Evolutionary conservation across 176 grass and related monocot species (phyloP).

Genomic region (Musa schizocarpa): DNA sequence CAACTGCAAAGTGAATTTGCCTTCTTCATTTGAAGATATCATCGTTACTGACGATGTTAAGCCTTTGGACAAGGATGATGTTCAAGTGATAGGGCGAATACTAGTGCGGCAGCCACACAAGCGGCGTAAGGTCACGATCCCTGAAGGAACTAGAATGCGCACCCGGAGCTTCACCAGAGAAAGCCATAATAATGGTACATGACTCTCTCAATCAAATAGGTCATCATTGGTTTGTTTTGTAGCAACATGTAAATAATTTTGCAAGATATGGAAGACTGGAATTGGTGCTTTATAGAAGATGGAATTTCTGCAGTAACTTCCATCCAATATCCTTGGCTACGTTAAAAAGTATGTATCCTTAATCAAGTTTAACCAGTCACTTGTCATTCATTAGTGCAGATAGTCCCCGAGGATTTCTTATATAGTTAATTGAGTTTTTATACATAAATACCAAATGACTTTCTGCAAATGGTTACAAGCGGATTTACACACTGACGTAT

Average conservation of each 20-base stretch:
- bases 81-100: conserved; percentile 12
- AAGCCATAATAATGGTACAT: neutral
- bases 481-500: no score
- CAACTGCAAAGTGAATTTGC: neutral
- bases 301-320: neutral
- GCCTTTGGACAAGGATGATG: conserved; percentile 29
- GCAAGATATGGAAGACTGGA: neutral
- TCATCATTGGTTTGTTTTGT: neutral
- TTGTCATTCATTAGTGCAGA: no score
- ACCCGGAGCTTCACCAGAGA: conserved; percentile 34
- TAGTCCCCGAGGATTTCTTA: no score
- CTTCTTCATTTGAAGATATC: conserved; percentile 5
- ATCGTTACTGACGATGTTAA: conserved; percentile 17
- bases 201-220: neutral
- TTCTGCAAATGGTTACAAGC: no score
- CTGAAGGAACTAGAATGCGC: conserved; percentile 22
- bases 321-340: neutral
- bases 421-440: no score
- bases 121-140: conserved; percentile 40
- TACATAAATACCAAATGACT: no score
- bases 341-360: neutral
- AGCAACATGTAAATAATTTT: neutral
- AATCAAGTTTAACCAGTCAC: neutral
- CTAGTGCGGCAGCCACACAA: conserved; percentile 35
- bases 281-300: neutral